Percentiles rank a stretch among this genome's conserved stretches.
Conservation (phyloP, 306 rosid species). For the Fagus sylvatica region DNA sequence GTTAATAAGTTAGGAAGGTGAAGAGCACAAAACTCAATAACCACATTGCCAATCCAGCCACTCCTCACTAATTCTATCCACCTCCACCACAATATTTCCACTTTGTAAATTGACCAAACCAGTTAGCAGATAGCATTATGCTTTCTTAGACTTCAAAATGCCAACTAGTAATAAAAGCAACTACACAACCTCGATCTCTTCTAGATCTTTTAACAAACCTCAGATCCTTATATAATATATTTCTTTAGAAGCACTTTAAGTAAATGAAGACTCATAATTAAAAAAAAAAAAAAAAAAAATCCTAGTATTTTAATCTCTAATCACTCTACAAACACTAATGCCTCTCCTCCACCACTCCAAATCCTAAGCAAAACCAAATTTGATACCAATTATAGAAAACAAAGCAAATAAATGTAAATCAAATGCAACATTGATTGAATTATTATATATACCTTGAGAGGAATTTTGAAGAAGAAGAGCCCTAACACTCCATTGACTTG, state of each 20-base stretch:
- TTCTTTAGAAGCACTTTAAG: too few relatives aligned
- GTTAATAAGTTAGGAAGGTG: neutral
- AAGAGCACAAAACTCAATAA: neutral
- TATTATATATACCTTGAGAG: slow-evolving; percentile 54
- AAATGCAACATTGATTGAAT: neutral
- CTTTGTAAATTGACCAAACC: neutral
- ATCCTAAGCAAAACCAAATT: neutral
- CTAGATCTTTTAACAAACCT: neutral
- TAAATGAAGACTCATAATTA: neutral
- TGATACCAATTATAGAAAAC: too few relatives aligned
- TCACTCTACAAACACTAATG: neutral
- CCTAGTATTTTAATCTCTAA: neutral
- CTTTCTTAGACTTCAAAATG: neutral
- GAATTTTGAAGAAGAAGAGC: slow-evolving; percentile 56
- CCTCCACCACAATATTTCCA: neutral
- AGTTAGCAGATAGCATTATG: neutral
- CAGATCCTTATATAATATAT: neutral
- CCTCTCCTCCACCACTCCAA: neutral
- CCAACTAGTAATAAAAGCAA: neutral
- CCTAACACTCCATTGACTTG: slow-evolving; percentile 64
- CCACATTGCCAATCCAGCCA: neutral
- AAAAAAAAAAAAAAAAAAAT: neutral
- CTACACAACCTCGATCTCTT: neutral
- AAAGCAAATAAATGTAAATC: neutral
- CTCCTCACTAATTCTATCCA: neutral